Conservation (phyloP, 78 protist species). For the Tieghemostelium lacteum region DNA sequence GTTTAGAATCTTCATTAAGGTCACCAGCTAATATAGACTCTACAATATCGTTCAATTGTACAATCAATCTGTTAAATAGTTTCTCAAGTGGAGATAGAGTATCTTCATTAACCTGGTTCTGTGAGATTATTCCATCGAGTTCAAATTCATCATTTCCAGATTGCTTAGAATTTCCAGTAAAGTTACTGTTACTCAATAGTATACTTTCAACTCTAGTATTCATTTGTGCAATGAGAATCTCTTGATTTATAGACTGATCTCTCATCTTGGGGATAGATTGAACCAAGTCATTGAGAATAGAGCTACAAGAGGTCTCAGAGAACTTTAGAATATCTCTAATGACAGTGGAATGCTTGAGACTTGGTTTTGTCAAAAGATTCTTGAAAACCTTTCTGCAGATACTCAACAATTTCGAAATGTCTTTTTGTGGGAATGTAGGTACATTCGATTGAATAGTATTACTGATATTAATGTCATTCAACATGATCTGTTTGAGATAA, state of each 20-base stretch:
- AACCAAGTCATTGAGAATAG: neutral
- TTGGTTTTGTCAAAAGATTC: conserved; percentile 45
- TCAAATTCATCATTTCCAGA: neutral
- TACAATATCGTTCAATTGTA: conserved; percentile 48
- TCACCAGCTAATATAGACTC: conserved; percentile 76
- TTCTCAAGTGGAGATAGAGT: conserved; percentile 32
- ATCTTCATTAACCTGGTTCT: neutral
- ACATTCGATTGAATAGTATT: neutral
- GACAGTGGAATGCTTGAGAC: conserved; percentile 14
- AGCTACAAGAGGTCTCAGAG: conserved; percentile 15
- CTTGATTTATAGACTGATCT: conserved; percentile 35
- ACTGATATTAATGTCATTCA: conserved; percentile 28
- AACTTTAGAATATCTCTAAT: conserved; percentile 21
- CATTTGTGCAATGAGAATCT: conserved; percentile 1
- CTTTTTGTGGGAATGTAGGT: conserved; percentile 52
- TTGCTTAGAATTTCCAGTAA: neutral
- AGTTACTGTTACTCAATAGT: neutral
- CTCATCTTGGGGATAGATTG: conserved; percentile 4
- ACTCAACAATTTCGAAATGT: conserved; percentile 18
- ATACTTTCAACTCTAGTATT: conserved; percentile 9
- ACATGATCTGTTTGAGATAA: conserved; percentile 62
- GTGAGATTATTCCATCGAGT: neutral
- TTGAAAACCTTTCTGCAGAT: conserved; percentile 65
- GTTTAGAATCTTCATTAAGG: conserved; percentile 4
- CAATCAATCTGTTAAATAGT: conserved; percentile 38